phyloP scores from a whole-genome alignment of 805 yeast genomes.

The Barnettozyma wickerhamii region DNA sequence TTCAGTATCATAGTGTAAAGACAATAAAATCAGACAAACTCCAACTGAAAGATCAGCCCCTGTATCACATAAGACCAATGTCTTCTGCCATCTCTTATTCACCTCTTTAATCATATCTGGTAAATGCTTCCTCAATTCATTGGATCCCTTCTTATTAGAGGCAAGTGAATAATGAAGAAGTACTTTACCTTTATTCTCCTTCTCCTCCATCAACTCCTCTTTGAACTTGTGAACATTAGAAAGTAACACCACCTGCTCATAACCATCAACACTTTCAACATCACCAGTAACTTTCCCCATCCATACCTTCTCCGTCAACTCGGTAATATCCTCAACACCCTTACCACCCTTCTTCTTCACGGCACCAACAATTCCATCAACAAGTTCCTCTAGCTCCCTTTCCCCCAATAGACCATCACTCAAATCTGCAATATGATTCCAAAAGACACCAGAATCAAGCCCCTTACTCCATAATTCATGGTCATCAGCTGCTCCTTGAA shows the following conservation, averaged over 20 bases:
- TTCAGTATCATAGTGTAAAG: conserved; percentile 37
- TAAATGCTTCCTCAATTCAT: conserved; percentile 45
- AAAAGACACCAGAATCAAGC: conserved; percentile 50
- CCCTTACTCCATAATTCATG: conserved; percentile 79
- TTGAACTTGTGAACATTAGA: conserved; percentile 7
- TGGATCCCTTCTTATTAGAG: conserved; percentile 62
- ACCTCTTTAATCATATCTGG: conserved; percentile 36
- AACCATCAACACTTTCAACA: conserved; percentile 4
- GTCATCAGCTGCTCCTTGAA: conserved; percentile 94
- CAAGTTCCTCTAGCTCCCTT: conserved; percentile 22
- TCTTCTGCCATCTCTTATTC: conserved; percentile 5
- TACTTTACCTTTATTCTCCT: background rate
- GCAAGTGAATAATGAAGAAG: conserved; percentile 25
- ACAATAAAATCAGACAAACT: conserved; percentile 48
- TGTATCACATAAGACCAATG: conserved; percentile 51
- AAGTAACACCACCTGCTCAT: conserved; percentile 8
- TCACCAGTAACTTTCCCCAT: conserved; percentile 22
- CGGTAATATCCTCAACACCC: conserved; percentile 8
- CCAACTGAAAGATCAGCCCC: conserved; percentile 69
- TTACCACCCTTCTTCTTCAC: conserved; percentile 9
- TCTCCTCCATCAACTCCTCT: background rate
- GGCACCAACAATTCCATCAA: conserved; percentile 18
- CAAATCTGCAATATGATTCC: conserved; percentile 40
- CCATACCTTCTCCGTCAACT: conserved; percentile 15
- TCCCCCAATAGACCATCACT: conserved; percentile 21